Evolutionary conservation across 2,329 filamentous ascomycete genomes (phyloP).

Genomic region (Colletotrichum tanaceti): DNA sequence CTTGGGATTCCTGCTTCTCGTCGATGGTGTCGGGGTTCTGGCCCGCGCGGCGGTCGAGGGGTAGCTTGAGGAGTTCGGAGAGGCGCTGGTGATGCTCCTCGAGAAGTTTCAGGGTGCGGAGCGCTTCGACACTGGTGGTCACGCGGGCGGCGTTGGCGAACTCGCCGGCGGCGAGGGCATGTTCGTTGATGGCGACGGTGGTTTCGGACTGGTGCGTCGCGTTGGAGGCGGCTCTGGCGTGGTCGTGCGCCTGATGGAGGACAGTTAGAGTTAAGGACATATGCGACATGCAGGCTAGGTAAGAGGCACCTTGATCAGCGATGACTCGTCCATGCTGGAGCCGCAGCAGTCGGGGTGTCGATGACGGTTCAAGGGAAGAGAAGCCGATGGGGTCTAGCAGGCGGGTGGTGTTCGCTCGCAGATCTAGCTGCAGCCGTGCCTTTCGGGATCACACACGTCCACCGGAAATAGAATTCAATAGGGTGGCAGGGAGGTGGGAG

Average conservation of each 20-base stretch:
- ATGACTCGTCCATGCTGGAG: constrained; percentile 73
- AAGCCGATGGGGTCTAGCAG: neutral
- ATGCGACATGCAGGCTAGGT: constrained; percentile 42
- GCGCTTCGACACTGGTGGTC: constrained; percentile 76
- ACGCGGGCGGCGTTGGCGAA: constrained; percentile 84
- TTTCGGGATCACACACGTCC: constrained; percentile 18
- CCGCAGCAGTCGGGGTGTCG: constrained; percentile 10
- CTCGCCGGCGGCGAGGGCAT: constrained; percentile 87
- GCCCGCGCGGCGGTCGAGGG: constrained; percentile 64
- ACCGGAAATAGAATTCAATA: neutral
- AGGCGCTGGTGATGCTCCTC: constrained; percentile 89
- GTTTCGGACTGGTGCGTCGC: constrained; percentile 81
- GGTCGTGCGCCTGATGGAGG: constrained; percentile 79
- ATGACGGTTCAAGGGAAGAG: constrained; percentile 14
- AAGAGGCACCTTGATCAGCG: constrained; percentile 70
- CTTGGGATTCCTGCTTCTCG: constrained; percentile 50
- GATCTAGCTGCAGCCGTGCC: neutral
- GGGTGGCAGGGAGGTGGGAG: constrained; percentile 16
- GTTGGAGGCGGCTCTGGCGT: constrained; percentile 84
- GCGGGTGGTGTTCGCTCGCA: neutral
- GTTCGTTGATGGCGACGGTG: constrained; percentile 85
- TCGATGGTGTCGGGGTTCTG: constrained; percentile 49
- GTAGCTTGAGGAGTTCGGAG: constrained; percentile 81
- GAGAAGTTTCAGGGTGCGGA: constrained; percentile 85
- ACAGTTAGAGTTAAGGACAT: constrained; percentile 14